phyloP scores from a whole-genome alignment of 352 stramenopile genomes.

The Phytophthora pistaciae region DNA sequence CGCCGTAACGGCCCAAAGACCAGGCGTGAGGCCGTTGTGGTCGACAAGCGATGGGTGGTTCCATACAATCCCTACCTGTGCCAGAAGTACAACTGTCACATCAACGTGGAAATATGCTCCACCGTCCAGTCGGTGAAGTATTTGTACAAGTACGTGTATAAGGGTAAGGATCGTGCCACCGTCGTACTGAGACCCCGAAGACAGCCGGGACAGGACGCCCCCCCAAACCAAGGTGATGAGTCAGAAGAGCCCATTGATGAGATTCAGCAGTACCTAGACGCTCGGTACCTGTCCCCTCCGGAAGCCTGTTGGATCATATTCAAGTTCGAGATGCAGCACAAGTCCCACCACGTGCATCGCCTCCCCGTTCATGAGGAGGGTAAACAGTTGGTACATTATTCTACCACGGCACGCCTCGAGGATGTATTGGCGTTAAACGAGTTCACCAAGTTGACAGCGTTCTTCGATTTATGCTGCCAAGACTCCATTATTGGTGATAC shows the following conservation, averaged over 20 bases:
- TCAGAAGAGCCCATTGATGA: background rate
- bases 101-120: conserved; percentile 62
- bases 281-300: conserved; percentile 6
- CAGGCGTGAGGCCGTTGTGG: background rate
- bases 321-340: conserved; percentile 5
- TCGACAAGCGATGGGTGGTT: conserved; percentile 53
- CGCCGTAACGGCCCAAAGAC: background rate
- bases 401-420: background rate
- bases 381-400: background rate
- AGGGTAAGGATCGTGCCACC: conserved; percentile 43
- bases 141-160: conserved; percentile 74
- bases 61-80: conserved; percentile 68
- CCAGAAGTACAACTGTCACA: conserved; percentile 60
- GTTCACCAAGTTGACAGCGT: background rate
- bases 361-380: background rate
- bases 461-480: background rate
- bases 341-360: background rate
- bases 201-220: background rate
- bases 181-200: background rate
- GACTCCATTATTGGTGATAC: background rate
- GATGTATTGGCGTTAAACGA: background rate
- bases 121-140: conserved; percentile 56
- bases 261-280: background rate
- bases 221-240: too few species aligned
- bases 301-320: conserved; percentile 18